A percentile compares a stretch with the other conserved stretches of the same genome.
Evolutionary conservation across 2,329 filamentous ascomycete genomes (phyloP).

Genomic region (Pseudophaeomoniella oleicola): DNA sequence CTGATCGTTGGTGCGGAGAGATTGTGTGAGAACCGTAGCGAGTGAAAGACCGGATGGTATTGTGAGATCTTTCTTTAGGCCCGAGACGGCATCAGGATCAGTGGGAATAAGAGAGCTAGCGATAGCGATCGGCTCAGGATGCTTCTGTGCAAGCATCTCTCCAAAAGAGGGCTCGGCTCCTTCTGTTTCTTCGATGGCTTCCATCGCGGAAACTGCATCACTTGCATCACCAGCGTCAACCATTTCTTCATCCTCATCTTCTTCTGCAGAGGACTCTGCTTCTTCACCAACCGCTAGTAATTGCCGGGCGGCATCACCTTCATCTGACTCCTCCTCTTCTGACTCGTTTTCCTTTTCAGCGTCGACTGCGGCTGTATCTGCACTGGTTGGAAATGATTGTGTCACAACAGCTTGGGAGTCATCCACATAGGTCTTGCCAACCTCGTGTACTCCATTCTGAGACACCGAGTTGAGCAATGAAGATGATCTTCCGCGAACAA

Average conservation of each 20-base stretch:
- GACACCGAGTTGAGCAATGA: constrained; percentile 30
- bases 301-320: constrained; percentile 5
- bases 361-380: constrained; percentile 16
- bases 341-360: constrained; percentile 9
- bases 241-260: constrained; percentile 18
- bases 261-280: constrained; percentile 4
- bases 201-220: constrained; percentile 13
- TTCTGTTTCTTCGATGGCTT: constrained; percentile 24
- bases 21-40: constrained; percentile 83
- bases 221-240: constrained; percentile 15
- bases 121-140: constrained; percentile 30
- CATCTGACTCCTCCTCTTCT: constrained; percentile 7
- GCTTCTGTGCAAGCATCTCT: constrained; percentile 58
- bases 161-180: constrained; percentile 60
- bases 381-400: constrained; percentile 25
- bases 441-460: constrained; percentile 37
- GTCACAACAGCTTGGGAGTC: constrained; percentile 42
- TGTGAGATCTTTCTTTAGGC: constrained; percentile 28
- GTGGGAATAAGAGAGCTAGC: constrained; percentile 28
- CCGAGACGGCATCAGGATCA: constrained; percentile 27
- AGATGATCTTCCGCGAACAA: constrained; percentile 27
- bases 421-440: constrained; percentile 38
- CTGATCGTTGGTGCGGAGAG: constrained; percentile 80
- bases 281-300: constrained; percentile 4
- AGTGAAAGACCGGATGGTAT: constrained; percentile 64